Evolutionary conservation across 2,329 filamentous ascomycete species (phyloP), one percentile per base, ranked within the genome.

Genomic region (Mariannaea sp.): DNA sequence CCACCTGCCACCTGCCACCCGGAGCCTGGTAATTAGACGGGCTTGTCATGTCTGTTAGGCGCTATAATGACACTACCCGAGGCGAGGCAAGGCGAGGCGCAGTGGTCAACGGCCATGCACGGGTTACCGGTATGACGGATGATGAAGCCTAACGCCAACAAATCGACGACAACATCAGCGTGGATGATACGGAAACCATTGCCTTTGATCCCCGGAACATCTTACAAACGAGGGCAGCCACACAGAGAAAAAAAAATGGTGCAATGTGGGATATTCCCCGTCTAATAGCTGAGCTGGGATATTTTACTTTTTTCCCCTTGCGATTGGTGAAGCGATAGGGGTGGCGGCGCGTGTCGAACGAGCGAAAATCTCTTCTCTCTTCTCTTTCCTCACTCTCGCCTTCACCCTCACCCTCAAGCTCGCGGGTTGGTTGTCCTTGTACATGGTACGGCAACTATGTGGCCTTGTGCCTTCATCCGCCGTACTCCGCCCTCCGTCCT

Each of bases 261-360:
- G 47, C 40, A 30, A 55, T 27, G 46, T 33, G 45, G 40, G 44
- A 45, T 30, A 22, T 40, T 38, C 39, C 45, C 44, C 19, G 27
- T 33, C n/a, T n/a, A n/a, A n/a, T 41, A 24, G 20, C 33, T 49
- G 30, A 22, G 35, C 44, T 49, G 20, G 39, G 51, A 40, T 54
- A 38, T 49, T 49, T 54, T 54, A 48, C 40, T 54, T 54, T 54
- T 36, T 45, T 50, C 40, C 30, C 22, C 33, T 26, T 43, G 46
- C 4, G 13, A 20, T 32, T 20, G 16, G 20, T 30, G 36, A 46
- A 24, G 26, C 24, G 49, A 17, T 14, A 19, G 49, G 30, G 43
- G 49, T 33, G 29, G 32, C 27, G 42, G 16, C 26, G 45, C 17
- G 45, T n/a, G 35, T 40, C 32, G 27, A 22, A 30, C 41, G 36